Percentiles rank a stretch among this genome's conserved stretches.
Conservation (phyloP, 1,139 yeast species). For the Blastobotrys aristatus region DNA sequence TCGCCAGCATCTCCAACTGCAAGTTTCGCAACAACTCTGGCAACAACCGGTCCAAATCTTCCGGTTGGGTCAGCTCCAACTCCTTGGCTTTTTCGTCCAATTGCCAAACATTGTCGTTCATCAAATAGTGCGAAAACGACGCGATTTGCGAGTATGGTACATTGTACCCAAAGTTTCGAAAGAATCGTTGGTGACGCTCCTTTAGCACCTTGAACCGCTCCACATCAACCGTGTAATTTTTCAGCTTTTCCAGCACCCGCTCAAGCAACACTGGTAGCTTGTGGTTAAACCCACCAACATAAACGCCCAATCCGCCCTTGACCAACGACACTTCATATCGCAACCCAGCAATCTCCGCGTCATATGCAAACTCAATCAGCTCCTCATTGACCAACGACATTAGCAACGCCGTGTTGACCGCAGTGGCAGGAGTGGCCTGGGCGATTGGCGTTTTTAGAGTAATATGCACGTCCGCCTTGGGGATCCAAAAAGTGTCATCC, state of each 20-base stretch:
- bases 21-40: conserved; percentile 43
- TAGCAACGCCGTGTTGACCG: conserved; percentile 56
- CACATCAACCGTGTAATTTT: conserved; percentile 47
- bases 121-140: conserved; percentile 51
- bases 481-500: conserved; percentile 85
- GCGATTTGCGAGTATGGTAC: conserved; percentile 72
- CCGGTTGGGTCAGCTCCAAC: conserved; percentile 45
- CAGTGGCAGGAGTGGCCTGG: conserved; percentile 49
- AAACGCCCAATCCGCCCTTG: conserved; percentile 66
- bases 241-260: conserved; percentile 52
- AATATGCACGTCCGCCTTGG: conserved; percentile 70
- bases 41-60: conserved; percentile 47
- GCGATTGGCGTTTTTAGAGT: conserved; percentile 61
- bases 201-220: conserved; percentile 61
- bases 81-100: conserved; percentile 56
- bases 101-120: conserved; percentile 68
- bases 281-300: conserved; percentile 77
- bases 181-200: conserved; percentile 56
- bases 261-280: conserved; percentile 61
- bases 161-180: conserved; percentile 65
- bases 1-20: conserved; percentile 65
- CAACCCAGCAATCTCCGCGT: conserved; percentile 80
- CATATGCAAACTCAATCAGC: conserved; percentile 70
- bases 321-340: conserved; percentile 53
- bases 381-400: conserved; percentile 70